Evolutionary conservation across 805 yeast species (phyloP).

Genomic region (Saturnispora gosingensis): DNA sequence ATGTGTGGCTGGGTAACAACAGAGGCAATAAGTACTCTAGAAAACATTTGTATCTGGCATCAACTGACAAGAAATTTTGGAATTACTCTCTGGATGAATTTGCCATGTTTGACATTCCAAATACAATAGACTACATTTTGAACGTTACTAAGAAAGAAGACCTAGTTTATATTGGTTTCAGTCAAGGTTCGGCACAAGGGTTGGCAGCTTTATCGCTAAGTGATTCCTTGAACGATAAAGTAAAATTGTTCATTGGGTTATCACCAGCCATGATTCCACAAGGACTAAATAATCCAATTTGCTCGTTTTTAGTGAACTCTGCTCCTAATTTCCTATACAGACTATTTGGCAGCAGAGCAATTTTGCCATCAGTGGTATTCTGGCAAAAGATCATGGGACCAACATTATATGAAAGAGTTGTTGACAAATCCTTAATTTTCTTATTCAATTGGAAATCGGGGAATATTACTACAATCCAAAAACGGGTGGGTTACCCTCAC

Average conservation of each 20-base stretch:
- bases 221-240: constrained; percentile 48
- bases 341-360: constrained; percentile 64
- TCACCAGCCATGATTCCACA: constrained; percentile 94
- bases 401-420: constrained; percentile 36
- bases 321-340: constrained; percentile 65
- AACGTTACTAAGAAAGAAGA: constrained; percentile 33
- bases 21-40: constrained; percentile 87
- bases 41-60: constrained; percentile 46
- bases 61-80: constrained; percentile 57
- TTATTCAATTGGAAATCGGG: constrained; percentile 41
- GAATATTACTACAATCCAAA: constrained; percentile 37
- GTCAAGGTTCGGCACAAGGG: constrained; percentile 92
- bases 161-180: constrained; percentile 75
- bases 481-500: constrained; percentile 40
- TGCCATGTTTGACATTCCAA: constrained; percentile 84
- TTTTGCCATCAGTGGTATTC: constrained; percentile 64
- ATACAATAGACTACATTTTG: constrained; percentile 66
- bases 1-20: constrained; percentile 91
- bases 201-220: constrained; percentile 70
- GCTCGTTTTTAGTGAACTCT: constrained; percentile 51
- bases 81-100: constrained; percentile 86
- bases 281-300: constrained; percentile 45
- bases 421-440: constrained; percentile 36
- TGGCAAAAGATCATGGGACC: constrained; percentile 47
- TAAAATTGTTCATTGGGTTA: constrained; percentile 61